phyloP scores from a whole-genome alignment of 805 yeast species.

The Pichia eremophila region DNA sequence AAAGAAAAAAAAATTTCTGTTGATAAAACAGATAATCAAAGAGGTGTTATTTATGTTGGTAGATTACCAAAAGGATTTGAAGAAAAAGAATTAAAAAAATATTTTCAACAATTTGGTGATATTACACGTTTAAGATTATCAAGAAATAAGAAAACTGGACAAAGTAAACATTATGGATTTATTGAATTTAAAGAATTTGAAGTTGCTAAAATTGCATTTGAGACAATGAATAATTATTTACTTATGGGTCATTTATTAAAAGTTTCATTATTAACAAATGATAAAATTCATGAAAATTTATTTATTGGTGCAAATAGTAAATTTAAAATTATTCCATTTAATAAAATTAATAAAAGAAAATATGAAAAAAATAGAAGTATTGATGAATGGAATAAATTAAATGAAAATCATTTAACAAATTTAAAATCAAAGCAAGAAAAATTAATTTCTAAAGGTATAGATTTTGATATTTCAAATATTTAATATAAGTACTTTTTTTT shows the following conservation, averaged over 20 bases:
- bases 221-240: constrained; percentile 92
- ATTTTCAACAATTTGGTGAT: constrained; percentile 86
- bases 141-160: constrained; percentile 83
- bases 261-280: constrained; percentile 45
- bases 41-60: constrained; percentile 80
- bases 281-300: constrained; percentile 45
- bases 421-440: constrained; percentile 36
- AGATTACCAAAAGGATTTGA: constrained; percentile 89
- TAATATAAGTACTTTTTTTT: constrained; percentile 1
- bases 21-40: constrained; percentile 18
- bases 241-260: constrained; percentile 80
- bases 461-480: constrained; percentile 29
- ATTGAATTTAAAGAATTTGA: constrained; percentile 67
- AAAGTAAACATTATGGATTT: constrained; percentile 85
- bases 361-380: constrained; percentile 50
- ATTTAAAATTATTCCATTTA: constrained; percentile 53
- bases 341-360: constrained; percentile 40
- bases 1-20: constrained; percentile 1
- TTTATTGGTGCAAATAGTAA: constrained; percentile 48
- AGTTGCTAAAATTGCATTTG: constrained; percentile 84
- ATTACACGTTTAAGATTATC: constrained; percentile 72
- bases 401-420: constrained; percentile 34
- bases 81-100: constrained; percentile 67
- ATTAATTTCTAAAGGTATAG: constrained; percentile 51
- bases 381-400: constrained; percentile 47